Evolutionary conservation across 2,329 filamentous ascomycete species (phyloP), one percentile per base, ranked within the genome.

Genomic region (Drechslerella coelobrocha): DNA sequence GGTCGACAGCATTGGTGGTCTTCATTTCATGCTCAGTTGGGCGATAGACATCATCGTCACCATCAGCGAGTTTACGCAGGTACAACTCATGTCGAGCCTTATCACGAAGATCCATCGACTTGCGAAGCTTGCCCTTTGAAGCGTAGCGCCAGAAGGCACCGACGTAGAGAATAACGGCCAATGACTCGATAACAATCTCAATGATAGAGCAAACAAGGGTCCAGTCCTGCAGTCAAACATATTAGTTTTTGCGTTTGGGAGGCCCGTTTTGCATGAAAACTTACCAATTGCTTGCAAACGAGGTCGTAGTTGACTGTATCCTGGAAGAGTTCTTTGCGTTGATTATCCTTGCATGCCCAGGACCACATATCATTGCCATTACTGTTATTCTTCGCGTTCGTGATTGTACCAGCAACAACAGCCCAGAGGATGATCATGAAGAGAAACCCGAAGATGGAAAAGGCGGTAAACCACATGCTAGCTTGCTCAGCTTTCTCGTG

Each of bases 91-190:
- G 93, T 73, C 94, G 90, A 74, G 94, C 94, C 78, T 90, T 89
- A 83, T 99, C 94, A 76, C 94, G 91, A 78, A 90, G 83, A 78
- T 96, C 90, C 94, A 99, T 99, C 73, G 92, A 92, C 84, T 97
- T 97, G 81, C 89, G 88, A 73, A 99, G 90, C 78, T 90, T 89
- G 79, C 91, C 89, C 85, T 97, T 99, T 75, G 90, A 92, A 86
- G 92, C 96, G 84, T 96, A 95, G 76, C 94, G 90, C 84, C 96
- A 97, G 83, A 97, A 97, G 79, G 97, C 88, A 78, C 97, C 85
- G 77, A 86, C 91, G 84, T 99, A 99, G 77, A 99, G 90, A 59
- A 87, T 83, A 79, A 99, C 96, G 78, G 90, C 91, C 77, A 97
- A 89, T 74, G 90, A 85, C 78, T 97, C 94, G 76, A 99, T 85